phyloP scores from a whole-genome alignment of 352 stramenopile species.

The Phytophthora ohioensis region DNA sequence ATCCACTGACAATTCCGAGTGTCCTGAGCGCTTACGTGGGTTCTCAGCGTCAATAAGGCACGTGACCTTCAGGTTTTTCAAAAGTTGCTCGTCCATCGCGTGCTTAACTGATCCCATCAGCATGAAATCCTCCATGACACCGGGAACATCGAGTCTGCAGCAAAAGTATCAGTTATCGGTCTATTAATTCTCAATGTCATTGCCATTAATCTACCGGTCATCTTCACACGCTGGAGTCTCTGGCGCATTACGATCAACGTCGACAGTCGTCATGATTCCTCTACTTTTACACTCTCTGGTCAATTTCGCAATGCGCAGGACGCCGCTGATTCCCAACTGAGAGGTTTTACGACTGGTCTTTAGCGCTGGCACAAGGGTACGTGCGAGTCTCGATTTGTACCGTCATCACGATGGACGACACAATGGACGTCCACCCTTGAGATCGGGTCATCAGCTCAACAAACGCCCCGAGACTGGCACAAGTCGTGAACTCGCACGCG shows the following conservation, averaged over 20 bases:
- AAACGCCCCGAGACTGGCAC: constrained; percentile 11
- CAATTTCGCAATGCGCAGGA: constrained; percentile 22
- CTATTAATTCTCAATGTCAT: neutral
- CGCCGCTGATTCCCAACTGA: constrained; percentile 31
- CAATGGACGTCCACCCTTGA: constrained; percentile 29
- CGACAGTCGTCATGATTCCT: constrained; percentile 33
- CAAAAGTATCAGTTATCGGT: constrained; percentile 8
- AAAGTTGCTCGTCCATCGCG: constrained; percentile 57
- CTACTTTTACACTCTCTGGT: constrained; percentile 17
- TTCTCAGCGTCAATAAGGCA: constrained; percentile 73
- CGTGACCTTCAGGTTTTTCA: constrained; percentile 62
- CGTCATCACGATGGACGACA: constrained; percentile 35
- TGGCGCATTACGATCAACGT: constrained; percentile 14
- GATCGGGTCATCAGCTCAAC: constrained; percentile 19
- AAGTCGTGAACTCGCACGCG: constrained; percentile 2
- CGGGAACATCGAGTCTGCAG: constrained; percentile 67
- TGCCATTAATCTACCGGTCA: constrained; percentile 27
- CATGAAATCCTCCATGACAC: constrained; percentile 61
- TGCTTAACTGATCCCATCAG: constrained; percentile 72
- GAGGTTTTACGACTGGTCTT: constrained; percentile 25
- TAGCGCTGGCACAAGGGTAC: constrained; percentile 25
- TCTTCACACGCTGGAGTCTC: constrained; percentile 15
- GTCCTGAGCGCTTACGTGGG: constrained; percentile 54
- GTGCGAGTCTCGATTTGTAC: constrained; percentile 30
- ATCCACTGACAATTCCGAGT: constrained; percentile 29